Conservation (phyloP, 257 asterid species). For the Salvia miltiorrhiza region DNA sequence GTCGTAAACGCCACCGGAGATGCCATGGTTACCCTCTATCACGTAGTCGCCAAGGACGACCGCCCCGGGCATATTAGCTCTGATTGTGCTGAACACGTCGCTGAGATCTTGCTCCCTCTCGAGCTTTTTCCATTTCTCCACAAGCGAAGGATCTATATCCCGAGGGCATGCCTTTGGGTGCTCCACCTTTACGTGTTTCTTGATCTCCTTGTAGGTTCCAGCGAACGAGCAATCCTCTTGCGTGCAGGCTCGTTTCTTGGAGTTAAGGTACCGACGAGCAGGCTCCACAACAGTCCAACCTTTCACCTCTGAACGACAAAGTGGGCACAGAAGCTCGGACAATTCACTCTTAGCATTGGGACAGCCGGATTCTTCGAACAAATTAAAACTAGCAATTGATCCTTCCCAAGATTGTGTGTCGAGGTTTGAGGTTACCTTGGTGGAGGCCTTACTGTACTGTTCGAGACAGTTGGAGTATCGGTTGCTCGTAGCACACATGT, state of each 20-base stretch:
- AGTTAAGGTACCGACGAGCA: constrained; percentile 52
- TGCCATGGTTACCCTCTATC: constrained; percentile 35
- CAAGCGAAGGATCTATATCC: constrained; percentile 52
- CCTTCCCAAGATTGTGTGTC: constrained; percentile 6
- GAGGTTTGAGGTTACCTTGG: constrained; percentile 26
- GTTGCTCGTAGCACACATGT: constrained; percentile 68
- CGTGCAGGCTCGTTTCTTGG: constrained; percentile 59
- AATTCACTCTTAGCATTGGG: constrained; percentile 25
- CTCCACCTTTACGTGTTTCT: constrained; percentile 53
- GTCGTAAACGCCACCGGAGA: constrained; percentile 13
- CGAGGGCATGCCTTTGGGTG: constrained; percentile 63
- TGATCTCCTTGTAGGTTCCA: constrained; percentile 54
- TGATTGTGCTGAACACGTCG: constrained; percentile 64
- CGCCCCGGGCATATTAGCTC: constrained; percentile 73
- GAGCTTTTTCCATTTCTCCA: constrained; percentile 63
- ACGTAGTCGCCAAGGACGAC: constrained; percentile 70
- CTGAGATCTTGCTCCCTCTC: constrained; percentile 54
- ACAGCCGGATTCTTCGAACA: constrained; percentile 23
- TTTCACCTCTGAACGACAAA: constrained; percentile 73
- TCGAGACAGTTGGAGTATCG: constrained; percentile 72
- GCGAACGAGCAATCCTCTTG: constrained; percentile 57
- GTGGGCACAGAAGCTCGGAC: constrained; percentile 57
- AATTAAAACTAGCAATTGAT: not conserved
- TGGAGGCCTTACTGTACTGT: constrained; percentile 56
- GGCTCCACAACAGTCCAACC: constrained; percentile 74